A percentile compares a stretch with the other conserved stretches of the same genome.
Conservation (phyloP, 495 filamentous ascomycete genomes). For the Penicillium malachiteum region DNA sequence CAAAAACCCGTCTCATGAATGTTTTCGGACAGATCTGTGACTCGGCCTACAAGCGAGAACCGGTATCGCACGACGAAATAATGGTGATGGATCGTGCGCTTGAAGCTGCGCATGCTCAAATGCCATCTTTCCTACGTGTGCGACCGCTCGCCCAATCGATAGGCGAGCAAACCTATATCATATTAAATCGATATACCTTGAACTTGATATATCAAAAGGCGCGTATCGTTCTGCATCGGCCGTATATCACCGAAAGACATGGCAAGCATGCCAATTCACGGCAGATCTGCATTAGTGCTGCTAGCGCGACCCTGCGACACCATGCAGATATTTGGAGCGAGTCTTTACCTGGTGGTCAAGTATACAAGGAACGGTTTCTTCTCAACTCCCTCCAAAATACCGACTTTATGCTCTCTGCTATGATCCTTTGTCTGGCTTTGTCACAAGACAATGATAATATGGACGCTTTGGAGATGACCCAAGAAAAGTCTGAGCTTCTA, state of each 20-base stretch:
- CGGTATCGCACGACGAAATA: constrained; percentile 72
- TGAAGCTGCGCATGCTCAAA: constrained; percentile 61
- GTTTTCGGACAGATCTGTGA: constrained; percentile 49
- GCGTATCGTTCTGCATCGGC: constrained; percentile 79
- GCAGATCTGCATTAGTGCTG: constrained; percentile 77
- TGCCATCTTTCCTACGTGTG: constrained; percentile 70
- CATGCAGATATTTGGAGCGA: constrained; percentile 76
- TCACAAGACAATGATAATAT: constrained; percentile 24
- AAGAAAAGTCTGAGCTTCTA: constrained; percentile 63
- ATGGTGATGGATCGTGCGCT: constrained; percentile 72
- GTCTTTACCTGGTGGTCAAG: constrained; percentile 66
- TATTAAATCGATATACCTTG: constrained; percentile 78
- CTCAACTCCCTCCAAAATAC: constrained; percentile 74
- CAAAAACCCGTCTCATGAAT: constrained; percentile 42
- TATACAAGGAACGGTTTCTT: constrained; percentile 71
- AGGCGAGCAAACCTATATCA: constrained; percentile 70
- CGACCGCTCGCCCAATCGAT: constrained; percentile 70
- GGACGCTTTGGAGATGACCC: background rate
- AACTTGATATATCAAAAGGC: constrained; percentile 82
- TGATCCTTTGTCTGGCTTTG: constrained; percentile 83
- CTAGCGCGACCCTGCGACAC: constrained; percentile 70
- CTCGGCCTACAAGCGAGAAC: constrained; percentile 37
- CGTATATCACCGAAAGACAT: constrained; percentile 70
- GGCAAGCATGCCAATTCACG: constrained; percentile 78
- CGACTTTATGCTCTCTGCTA: constrained; percentile 85